Conservation (phyloP, 2,329 filamentous ascomycete species). For the Fusarium paranaense region DNA sequence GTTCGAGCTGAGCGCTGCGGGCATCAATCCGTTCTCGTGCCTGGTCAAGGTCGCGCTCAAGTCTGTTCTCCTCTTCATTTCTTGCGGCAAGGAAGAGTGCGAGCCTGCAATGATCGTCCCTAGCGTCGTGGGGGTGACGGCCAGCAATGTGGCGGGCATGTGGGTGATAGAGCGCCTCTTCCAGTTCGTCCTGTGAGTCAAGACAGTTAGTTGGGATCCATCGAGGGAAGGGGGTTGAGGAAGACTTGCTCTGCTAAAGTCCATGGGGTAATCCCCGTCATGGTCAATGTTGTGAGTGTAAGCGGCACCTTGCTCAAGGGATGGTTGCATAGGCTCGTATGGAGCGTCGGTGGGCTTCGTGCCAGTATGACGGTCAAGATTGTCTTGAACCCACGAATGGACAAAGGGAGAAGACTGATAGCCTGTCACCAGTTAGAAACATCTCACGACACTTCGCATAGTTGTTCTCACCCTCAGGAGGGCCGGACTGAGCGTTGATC, state of each 20-base stretch:
- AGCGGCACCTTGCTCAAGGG: slow-evolving; percentile 12
- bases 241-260: neutral
- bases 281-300: neutral
- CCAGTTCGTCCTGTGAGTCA: slow-evolving; percentile 25
- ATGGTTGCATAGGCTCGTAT: neutral
- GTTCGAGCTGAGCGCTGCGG: slow-evolving; percentile 28
- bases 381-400: neutral
- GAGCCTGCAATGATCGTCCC: neutral
- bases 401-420: too few relatives aligned
- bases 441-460: too few relatives aligned
- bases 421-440: too few relatives aligned
- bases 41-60: neutral
- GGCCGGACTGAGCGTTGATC: too few relatives aligned
- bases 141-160: slow-evolving; percentile 18
- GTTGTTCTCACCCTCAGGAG: too few relatives aligned
- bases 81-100: fast-evolving
- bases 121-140: neutral
- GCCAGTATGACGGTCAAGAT: neutral
- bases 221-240: neutral
- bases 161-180: slow-evolving; percentile 33
- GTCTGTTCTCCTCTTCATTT: neutral
- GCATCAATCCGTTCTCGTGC: slow-evolving; percentile 15
- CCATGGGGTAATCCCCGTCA: neutral
- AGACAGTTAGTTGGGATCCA: neutral
- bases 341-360: neutral